Base-by-base conservation (phyloP, 2,329 filamentous ascomycete genomes). In the Pestalotiopsis sp. region DNA sequence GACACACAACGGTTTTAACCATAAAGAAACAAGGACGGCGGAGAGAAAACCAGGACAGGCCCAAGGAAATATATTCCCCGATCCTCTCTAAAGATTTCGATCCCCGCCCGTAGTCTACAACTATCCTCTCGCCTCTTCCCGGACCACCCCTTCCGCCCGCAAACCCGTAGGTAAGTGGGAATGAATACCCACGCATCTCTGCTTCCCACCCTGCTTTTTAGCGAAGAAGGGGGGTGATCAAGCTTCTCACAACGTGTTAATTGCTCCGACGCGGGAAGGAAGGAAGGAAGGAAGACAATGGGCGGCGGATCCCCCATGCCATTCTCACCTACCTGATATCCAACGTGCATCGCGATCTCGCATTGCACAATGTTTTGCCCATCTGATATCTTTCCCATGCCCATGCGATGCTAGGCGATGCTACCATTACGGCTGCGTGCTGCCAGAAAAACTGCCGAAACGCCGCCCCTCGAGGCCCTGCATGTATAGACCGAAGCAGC, bases 81-180 rank as follows among this genome's bases (percentile, higher is more conserved):
- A 64, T 64, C 61, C n/a, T 49, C 61, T 64, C 61, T 49, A 25
- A 45, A 27, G 61, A 52, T 64, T 39, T 64, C 61, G 61, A 64
- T 64, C 61, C 49, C 61, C 38, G 61, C 61, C n/a, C 59, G 12
- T 62, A 62, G 59, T 62, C 59, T 23, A 36, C 31, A 9, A 36
- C 31, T 36, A 36, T 9, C 17, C 20, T 52, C 14, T n/a, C 45
- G 45, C 45, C 17, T n/a, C 20, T 20, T 20, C 20, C 14, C 45
- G 45, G 45, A 52, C 45, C 45, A 52, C 45, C 45, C 7, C 45
- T 52, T 52, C 45, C 45, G 45, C 45, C 45, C 45, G 45, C 45
- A 52, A n/a, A 17, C 45, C 45, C 6, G 17, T 20, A 52, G 45
- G 45, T 52, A n/a, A n/a, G 3, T 49, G 45, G 17, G 17, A 23